A percentile compares a stretch with the other conserved stretches of the same genome.
Conservation (phyloP, 768 basidiomycete species). For the Psilocybe cubensis region DNA sequence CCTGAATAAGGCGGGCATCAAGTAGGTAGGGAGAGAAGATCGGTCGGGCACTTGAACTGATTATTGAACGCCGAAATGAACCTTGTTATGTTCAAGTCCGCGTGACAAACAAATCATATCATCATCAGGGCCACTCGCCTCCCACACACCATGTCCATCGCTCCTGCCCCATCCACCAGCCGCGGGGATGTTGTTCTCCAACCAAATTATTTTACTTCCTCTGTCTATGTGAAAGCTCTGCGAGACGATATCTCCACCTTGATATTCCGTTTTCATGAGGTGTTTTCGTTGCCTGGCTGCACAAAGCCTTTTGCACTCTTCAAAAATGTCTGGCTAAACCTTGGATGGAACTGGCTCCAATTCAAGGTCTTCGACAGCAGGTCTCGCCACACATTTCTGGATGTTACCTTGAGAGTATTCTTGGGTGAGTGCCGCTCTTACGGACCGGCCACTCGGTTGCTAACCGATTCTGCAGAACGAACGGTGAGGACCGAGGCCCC, state of each 20-base stretch:
- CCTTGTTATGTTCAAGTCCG: constrained; percentile 15
- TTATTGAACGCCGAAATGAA: background rate
- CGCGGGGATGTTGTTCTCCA: constrained; percentile 71
- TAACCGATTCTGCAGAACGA: constrained; percentile 48
- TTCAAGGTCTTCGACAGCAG: constrained; percentile 74
- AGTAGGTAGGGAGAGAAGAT: constrained; percentile 3
- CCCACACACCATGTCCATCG: constrained; percentile 17
- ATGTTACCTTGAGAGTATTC: constrained; percentile 63
- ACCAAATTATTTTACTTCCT: constrained; percentile 80
- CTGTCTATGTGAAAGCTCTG: constrained; percentile 65
- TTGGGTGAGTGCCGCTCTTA: constrained; percentile 49
- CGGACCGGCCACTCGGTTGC: no score
- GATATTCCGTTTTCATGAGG: constrained; percentile 53
- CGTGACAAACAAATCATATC: constrained; percentile 4
- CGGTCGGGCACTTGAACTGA: background rate
- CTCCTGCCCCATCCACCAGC: constrained; percentile 56
- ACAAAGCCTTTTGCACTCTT: constrained; percentile 67
- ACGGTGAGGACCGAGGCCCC: constrained; percentile 51
- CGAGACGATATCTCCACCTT: constrained; percentile 66
- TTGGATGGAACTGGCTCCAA: constrained; percentile 79
- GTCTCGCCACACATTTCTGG: constrained; percentile 65
- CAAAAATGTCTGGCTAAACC: constrained; percentile 66
- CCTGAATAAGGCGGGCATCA: constrained; percentile 53
- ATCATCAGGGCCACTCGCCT: background rate
- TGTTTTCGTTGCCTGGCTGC: constrained; percentile 37